Evolutionary conservation across 305 asterid genomes (phyloP).

Genomic region (Ajuga reptans): DNA sequence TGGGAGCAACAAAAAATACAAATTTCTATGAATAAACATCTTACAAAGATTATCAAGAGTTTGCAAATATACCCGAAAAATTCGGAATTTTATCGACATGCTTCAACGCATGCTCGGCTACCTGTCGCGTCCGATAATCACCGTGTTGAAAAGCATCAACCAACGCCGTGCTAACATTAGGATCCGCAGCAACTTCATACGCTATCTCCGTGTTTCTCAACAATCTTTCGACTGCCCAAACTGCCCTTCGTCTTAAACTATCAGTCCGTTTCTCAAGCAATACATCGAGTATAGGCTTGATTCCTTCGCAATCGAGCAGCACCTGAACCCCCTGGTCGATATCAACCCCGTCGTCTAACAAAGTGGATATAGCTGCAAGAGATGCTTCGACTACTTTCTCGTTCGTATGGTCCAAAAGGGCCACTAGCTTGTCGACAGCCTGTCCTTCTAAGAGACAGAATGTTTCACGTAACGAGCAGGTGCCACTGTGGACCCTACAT

Average conservation of each 20-base stretch:
- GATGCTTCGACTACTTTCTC: constrained; percentile 87
- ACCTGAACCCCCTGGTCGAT: constrained; percentile 67
- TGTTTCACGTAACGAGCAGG: constrained; percentile 63
- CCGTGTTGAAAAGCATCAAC: constrained; percentile 90
- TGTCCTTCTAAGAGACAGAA: constrained; percentile 82
- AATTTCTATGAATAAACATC: constrained; percentile 10
- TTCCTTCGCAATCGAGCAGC: constrained; percentile 60
- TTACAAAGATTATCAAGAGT: constrained; percentile 24
- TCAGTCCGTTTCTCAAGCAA: constrained; percentile 75
- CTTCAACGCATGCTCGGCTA: constrained; percentile 80
- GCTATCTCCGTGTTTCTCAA: constrained; percentile 64
- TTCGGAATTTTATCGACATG: constrained; percentile 77
- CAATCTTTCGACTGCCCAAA: constrained; percentile 88
- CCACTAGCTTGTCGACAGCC: constrained; percentile 69
- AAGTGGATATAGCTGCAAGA: constrained; percentile 75
- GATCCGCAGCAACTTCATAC: constrained; percentile 50
- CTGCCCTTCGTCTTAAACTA: constrained; percentile 56
- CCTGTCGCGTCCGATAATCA: constrained; percentile 72
- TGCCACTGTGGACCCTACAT: constrained; percentile 66
- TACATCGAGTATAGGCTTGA: constrained; percentile 62
- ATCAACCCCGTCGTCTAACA: constrained; percentile 75
- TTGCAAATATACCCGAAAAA: constrained; percentile 84
- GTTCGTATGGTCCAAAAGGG: constrained; percentile 74
- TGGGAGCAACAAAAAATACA: neutral
- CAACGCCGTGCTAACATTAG: constrained; percentile 70